phyloP scores from a whole-genome alignment of 345 rosid species.

The Pugionium dolabratum region DNA sequence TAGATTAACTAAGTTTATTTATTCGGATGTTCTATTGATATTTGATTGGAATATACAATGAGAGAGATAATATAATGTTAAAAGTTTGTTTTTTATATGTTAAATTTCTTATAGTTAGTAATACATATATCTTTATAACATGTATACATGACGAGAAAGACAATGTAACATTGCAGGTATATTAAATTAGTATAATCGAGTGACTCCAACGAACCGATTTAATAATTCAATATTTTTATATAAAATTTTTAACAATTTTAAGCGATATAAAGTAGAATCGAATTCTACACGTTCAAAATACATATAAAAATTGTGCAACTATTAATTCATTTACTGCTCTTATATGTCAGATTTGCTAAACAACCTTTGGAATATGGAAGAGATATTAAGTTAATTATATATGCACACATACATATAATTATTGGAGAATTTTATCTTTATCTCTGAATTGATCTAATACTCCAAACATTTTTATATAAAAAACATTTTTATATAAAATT shows the following conservation, averaged over 20 bases:
- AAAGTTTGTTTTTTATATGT: too few relatives aligned
- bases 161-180: conserved; percentile 15
- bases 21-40: conserved; percentile 17
- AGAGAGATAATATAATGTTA: background rate
- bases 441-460: too few relatives aligned
- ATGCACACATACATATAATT: background rate
- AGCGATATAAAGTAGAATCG: too few relatives aligned
- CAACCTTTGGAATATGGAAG: too few relatives aligned
- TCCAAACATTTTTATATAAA: too few relatives aligned
- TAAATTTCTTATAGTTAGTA: background rate
- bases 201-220: background rate
- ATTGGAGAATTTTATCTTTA: background rate
- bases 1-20: conserved; percentile 24
- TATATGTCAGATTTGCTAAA: too few relatives aligned
- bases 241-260: too few relatives aligned
- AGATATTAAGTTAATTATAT: background rate
- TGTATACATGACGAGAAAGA: conserved; percentile 11
- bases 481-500: too few relatives aligned
- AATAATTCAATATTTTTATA: too few relatives aligned
- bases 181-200: conserved; percentile 14
- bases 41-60: background rate
- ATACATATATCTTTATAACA: background rate
- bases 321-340: too few relatives aligned
- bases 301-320: too few relatives aligned
- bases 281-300: too few relatives aligned